These are phyloP conservation scores for Elsinoe australis DNA, from an alignment of 2,329 filamentous ascomycete genomes.

Conservation along the genomic window DNA sequence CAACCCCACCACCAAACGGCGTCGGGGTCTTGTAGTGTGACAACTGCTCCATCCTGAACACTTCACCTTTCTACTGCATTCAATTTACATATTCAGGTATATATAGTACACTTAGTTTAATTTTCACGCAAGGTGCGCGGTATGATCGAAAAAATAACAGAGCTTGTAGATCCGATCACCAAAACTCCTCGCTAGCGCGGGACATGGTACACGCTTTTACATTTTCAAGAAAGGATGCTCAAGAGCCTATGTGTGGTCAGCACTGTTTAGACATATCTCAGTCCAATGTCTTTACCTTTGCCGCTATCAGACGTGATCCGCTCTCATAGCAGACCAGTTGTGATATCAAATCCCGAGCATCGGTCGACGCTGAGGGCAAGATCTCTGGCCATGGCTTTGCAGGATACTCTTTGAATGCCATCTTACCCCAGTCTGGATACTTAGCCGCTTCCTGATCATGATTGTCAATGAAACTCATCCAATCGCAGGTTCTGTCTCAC, in stretches of 20 bases:
- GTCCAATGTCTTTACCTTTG: constrained; percentile 16
- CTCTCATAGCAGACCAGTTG: constrained; percentile 67
- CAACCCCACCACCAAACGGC: background rate
- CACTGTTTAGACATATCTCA: background rate
- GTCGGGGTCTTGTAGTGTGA: background rate
- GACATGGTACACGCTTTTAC: too few species aligned
- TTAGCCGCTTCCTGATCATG: constrained; percentile 50
- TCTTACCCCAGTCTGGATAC: constrained; percentile 82
- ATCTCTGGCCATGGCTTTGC: constrained; percentile 60
- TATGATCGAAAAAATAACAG: too few species aligned
- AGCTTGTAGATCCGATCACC: too few species aligned
- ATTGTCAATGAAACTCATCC: constrained; percentile 14
- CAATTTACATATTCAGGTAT: too few species aligned
- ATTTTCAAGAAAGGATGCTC: constrained; percentile 21
- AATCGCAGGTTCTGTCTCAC: constrained; percentile 23
- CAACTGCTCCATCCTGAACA: too few species aligned
- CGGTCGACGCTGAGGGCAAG: constrained; percentile 52
- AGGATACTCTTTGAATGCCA: constrained; percentile 70
- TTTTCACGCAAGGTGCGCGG: too few species aligned
- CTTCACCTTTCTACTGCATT: too few species aligned
- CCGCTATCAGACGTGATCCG: constrained; percentile 58
- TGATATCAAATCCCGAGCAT: constrained; percentile 58
- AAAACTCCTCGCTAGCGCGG: too few species aligned
- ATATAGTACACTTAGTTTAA: too few species aligned
- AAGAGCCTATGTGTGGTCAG: constrained; percentile 19